Evolutionary conservation across 225 moss, liverwort and hornwort genomes (phyloP).

Genomic region (Polytrichum formosum): DNA sequence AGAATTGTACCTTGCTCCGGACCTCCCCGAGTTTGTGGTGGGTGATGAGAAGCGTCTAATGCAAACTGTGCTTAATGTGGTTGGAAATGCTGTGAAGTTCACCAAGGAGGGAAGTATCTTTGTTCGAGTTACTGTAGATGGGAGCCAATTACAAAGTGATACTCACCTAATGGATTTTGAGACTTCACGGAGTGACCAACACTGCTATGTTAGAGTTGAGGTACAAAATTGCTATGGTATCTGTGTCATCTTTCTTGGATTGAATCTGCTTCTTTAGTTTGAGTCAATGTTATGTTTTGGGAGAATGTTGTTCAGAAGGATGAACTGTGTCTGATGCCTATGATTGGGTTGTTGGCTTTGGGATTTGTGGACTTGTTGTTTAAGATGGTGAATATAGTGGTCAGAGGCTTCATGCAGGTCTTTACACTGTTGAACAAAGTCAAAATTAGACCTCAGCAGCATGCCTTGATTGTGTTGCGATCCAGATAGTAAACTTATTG

Average conservation of each 20-base stretch:
- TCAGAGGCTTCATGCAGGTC: not conserved
- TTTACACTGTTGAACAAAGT: not conserved
- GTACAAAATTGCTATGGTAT: constrained; percentile 16
- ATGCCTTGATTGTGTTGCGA: not conserved
- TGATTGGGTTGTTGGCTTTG: not conserved
- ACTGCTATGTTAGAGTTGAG: constrained; percentile 57
- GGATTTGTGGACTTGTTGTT: not conserved
- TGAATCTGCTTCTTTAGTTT: no score
- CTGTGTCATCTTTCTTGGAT: no score
- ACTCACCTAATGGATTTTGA: constrained; percentile 27
- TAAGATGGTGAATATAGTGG: not conserved
- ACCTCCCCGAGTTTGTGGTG: constrained; percentile 59
- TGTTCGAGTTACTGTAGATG: constrained; percentile 39
- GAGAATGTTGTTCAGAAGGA: no score
- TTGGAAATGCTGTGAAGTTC: constrained; percentile 73
- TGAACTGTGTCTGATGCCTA: not conserved
- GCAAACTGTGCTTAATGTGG: constrained; percentile 62
- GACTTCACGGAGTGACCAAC: constrained; percentile 36
- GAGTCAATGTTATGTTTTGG: no score
- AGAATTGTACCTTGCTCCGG: constrained; percentile 29
- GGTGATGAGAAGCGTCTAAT: constrained; percentile 68
- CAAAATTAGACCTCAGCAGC: not conserved
- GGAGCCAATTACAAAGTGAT: constrained; percentile 38
- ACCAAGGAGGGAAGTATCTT: constrained; percentile 57
- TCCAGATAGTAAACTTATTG: no score